Conservation (phyloP, 768 basidiomycete genomes). For the Suillus hirtellus region DNA sequence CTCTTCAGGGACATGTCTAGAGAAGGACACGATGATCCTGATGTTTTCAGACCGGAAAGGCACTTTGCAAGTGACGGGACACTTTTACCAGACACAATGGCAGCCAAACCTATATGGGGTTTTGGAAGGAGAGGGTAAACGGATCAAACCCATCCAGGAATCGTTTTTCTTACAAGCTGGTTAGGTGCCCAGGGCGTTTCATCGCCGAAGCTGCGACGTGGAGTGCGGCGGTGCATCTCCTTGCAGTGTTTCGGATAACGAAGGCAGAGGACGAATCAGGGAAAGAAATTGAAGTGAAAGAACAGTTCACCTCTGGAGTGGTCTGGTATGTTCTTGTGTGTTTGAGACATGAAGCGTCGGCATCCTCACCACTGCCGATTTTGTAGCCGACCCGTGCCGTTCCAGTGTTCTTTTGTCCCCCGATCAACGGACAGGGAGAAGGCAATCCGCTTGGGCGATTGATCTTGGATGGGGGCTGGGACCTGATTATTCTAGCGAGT, state of each 20-base stretch:
- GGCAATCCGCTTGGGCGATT: slow-evolving; percentile 17
- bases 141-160: neutral
- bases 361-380: slow-evolving; percentile 9
- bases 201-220: slow-evolving; percentile 33
- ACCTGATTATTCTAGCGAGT: neutral
- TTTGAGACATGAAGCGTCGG: slow-evolving; percentile 1
- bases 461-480: neutral
- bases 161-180: neutral
- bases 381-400: slow-evolving; percentile 32
- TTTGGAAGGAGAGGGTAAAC: slow-evolving; percentile 29
- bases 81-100: slow-evolving; percentile 28
- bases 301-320: slow-evolving; percentile 33
- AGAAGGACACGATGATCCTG: slow-evolving; percentile 31
- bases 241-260: slow-evolving; percentile 22
- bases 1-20: slow-evolving; percentile 30
- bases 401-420: slow-evolving; percentile 29
- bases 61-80: slow-evolving; percentile 26
- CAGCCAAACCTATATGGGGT: slow-evolving; percentile 29
- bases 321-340: slow-evolving; percentile 27
- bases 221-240: slow-evolving; percentile 31
- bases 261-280: slow-evolving; percentile 24
- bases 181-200: slow-evolving; percentile 30
- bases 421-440: slow-evolving; percentile 29
- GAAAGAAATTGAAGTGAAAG: slow-evolving; percentile 25
- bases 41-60: slow-evolving; percentile 29